These are phyloP conservation scores for Neurospora sp. DNA, from an alignment of 2,329 filamentous ascomycete species.

Conservation along the genomic window DNA sequence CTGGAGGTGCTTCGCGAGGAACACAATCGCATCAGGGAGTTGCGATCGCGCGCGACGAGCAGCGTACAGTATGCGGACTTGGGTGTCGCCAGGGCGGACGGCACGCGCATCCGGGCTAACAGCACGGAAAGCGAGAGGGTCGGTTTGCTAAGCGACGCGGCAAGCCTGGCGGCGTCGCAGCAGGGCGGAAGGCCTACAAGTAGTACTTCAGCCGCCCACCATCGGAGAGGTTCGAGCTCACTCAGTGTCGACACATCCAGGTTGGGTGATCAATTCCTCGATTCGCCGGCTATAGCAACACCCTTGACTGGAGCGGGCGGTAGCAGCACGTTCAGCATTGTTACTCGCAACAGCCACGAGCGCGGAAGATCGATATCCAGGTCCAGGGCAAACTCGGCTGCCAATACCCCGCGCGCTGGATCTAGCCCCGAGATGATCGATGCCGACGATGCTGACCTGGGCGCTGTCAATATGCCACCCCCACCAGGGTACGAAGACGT, in stretches of 20 bases:
- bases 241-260: conserved; percentile 36
- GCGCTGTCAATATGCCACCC: conserved; percentile 36
- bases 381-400: conserved; percentile 33
- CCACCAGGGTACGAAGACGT: conserved; percentile 39
- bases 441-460: conserved; percentile 33
- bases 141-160: conserved; percentile 62
- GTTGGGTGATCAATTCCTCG: conserved; percentile 17
- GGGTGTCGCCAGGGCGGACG: conserved; percentile 67
- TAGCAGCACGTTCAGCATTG: conserved; percentile 11
- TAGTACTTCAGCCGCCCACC: conserved; percentile 20
- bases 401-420: conserved; percentile 35
- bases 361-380: conserved; percentile 28
- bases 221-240: conserved; percentile 42
- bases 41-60: conserved; percentile 57
- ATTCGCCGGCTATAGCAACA: conserved; percentile 13
- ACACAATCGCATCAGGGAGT: conserved; percentile 45
- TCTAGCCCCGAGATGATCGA: conserved; percentile 44
- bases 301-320: conserved; percentile 3
- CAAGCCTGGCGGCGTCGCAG: conserved; percentile 41
- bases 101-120: conserved; percentile 62
- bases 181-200: conserved; percentile 8
- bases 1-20: conserved; percentile 50
- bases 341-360: conserved; percentile 22
- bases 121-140: conserved; percentile 63
- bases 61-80: conserved; percentile 69